These are phyloP conservation scores for carrot (Daucus carota) DNA, from an alignment of 129 eudicot species.

Conservation along the genomic window DNA sequence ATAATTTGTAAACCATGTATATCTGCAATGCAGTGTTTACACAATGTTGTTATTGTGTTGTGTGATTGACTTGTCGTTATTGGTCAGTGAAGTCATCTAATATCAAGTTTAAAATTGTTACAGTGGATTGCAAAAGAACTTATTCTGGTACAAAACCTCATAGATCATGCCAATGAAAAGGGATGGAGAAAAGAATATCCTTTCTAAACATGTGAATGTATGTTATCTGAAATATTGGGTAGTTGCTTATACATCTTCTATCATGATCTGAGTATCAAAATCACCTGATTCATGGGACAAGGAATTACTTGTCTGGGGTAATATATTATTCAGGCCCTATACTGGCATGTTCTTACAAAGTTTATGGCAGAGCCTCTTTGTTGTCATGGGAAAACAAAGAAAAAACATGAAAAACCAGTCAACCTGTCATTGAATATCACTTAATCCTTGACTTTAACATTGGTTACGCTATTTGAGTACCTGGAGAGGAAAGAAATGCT, in stretches of 20 bases:
- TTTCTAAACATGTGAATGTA: constrained; percentile 13
- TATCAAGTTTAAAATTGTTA: constrained; percentile 6
- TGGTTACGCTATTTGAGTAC: constrained; percentile 43
- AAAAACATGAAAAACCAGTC: neutral
- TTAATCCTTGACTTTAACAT: constrained; percentile 38
- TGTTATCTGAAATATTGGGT: neutral
- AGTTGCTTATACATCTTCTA: neutral
- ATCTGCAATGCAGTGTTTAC: neutral
- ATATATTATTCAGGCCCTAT: neutral
- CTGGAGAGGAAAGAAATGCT: constrained; percentile 45
- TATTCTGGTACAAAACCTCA: constrained; percentile 44
- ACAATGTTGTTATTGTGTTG: neutral
- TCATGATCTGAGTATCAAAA: neutral
- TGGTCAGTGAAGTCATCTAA: constrained; percentile 2
- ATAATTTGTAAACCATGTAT: neutral
- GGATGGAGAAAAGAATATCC: constrained; percentile 97
- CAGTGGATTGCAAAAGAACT: constrained; percentile 82
- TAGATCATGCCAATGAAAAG: constrained; percentile 93
- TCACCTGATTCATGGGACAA: neutral
- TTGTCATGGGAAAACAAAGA: neutral
- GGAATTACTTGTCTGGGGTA: neutral
- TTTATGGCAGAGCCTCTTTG: neutral
- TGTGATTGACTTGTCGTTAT: neutral
- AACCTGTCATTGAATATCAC: neutral
- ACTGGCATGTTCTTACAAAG: neutral